Conservation (phyloP, 495 filamentous ascomycete genomes). For the Aspergillus sclerotiicarbonarius region DNA sequence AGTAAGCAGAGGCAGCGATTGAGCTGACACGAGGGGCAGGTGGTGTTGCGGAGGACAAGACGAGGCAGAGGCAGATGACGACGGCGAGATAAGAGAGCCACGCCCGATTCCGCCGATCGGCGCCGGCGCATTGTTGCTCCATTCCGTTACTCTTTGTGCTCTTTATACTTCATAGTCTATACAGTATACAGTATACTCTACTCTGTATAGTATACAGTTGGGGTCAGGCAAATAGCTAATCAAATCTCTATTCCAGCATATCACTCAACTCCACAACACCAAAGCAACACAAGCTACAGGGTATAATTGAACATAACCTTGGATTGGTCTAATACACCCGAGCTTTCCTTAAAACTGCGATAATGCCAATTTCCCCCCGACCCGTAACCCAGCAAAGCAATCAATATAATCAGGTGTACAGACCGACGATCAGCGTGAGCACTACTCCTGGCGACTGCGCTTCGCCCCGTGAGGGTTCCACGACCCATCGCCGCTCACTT, state of each 20-base stretch:
- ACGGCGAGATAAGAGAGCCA: not conserved
- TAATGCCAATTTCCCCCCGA: conserved; percentile 4
- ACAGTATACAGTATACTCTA: too few species aligned
- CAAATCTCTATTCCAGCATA: not conserved
- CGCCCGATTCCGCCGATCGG: too few species aligned
- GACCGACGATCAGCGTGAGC: not conserved
- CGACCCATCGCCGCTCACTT: conserved; percentile 52
- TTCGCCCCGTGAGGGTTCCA: conserved; percentile 88
- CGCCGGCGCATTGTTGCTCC: too few species aligned
- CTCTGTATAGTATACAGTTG: too few species aligned
- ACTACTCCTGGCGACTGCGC: conserved; percentile 61
- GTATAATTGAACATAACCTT: not conserved
- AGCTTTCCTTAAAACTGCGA: not conserved
- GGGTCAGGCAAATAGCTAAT: too few species aligned
- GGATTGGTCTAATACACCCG: conserved; percentile 2
- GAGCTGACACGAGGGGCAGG: too few species aligned
- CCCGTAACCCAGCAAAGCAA: not conserved
- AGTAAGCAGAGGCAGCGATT: too few species aligned
- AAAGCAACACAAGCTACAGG: not conserved
- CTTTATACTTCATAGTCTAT: not conserved
- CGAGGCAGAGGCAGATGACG: too few species aligned
- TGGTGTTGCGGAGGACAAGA: too few species aligned
- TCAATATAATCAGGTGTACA: not conserved
- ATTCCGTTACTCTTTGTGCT: too few species aligned
- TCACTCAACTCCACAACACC: not conserved